Evolutionary conservation across 768 basidiomycete species (phyloP), one percentile per base, ranked within the genome.

Genomic region (Russula abietina): DNA sequence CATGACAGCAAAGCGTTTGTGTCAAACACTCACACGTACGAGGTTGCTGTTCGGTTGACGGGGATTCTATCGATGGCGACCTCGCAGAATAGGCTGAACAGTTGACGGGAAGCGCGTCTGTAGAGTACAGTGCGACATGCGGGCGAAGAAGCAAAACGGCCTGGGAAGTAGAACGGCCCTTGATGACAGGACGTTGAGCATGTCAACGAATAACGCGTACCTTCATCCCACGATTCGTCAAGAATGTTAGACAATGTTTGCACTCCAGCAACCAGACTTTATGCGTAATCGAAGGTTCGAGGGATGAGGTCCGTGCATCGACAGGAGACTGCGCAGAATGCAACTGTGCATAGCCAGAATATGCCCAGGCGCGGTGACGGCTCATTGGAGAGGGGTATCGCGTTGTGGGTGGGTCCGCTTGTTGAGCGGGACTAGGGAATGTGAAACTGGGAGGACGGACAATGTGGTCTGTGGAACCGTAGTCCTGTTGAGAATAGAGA

Each of bases 181-280:
- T 43, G 49, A 46, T 58, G 64, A 57, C 19, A 56, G 36, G 49
- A 48, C 28, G 39, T 55, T 26, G 45, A 58, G 45, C 28, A 41
- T 61, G 22, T n/a, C 32, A 50, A 28, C 57, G 24, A 16, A 48
- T 32, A 41, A 43, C 30, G 55, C 65, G 59, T 68, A 84, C 89
- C 81, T 89, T 88, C 91, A 93, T 93, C 60, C 86, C 91, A 30
- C 91, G 81, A 72, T 93, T 91, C 17, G 90, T 89, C 53, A 93
- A 74, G 70, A 92, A 92, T 22, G 79, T 81, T 33, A 78, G 78
- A 71, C 91, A 93, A 8, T 82, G 78, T 66, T 79, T 83, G 74
- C 91, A 93, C 71, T 89, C 86, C 57, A 93, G 75, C 36, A 89
- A 83, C 84, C 88, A 92, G 57, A 93, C 89, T 73, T 87, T 87